These are phyloP conservation scores for Nectriaceae sp. DNA, from an alignment of 2,329 filamentous ascomycete genomes.

Conservation along the genomic window DNA sequence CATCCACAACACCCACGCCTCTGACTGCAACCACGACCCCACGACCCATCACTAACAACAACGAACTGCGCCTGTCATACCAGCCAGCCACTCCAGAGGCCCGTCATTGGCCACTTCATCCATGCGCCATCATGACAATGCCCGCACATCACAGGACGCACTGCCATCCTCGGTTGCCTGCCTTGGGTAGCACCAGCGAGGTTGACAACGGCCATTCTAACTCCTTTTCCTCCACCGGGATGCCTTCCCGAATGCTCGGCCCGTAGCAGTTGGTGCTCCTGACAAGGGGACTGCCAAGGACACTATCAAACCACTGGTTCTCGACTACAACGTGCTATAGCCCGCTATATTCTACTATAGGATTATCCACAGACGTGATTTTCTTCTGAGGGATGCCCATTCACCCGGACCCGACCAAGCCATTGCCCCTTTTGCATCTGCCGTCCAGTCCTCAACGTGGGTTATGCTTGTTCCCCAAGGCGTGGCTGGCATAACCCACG, in stretches of 20 bases:
- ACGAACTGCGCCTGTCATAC: not conserved
- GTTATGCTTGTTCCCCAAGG: slow-evolving; percentile 21
- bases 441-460: slow-evolving; percentile 9
- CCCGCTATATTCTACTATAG: no score
- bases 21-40: no score
- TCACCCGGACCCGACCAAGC: not conserved
- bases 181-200: no score
- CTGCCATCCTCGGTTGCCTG: not conserved
- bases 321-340: no score
- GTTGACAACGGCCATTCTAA: slow-evolving; percentile 1
- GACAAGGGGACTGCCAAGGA: no score
- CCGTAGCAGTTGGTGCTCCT: slow-evolving; percentile 2
- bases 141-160: not conserved
- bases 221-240: slow-evolving; percentile 1
- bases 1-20: not conserved
- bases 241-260: slow-evolving; percentile 14
- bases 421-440: slow-evolving; percentile 9
- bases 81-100: not conserved
- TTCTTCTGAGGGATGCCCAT: no score
- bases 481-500: slow-evolving; percentile 8
- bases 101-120: not conserved
- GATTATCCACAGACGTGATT: no score
- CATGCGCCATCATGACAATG: not conserved
- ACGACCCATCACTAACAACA: not conserved
- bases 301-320: no score